Evolutionary conservation across 129 eudicot genomes (phyloP).

Genomic region (Lactuca sativa): DNA sequence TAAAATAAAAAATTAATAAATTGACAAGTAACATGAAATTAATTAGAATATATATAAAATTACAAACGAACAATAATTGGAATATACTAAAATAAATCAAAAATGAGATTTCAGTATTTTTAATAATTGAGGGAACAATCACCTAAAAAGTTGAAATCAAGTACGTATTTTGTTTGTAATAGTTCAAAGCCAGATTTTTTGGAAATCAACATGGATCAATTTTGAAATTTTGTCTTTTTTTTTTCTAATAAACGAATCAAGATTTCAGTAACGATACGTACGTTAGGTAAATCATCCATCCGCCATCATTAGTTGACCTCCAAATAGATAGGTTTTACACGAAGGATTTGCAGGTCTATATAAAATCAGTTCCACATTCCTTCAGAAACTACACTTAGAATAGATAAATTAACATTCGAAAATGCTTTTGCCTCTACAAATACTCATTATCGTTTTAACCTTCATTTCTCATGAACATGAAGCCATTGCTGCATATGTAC

Average conservation of each 20-base stretch:
- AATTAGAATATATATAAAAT: no score
- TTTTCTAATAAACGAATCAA: not conserved
- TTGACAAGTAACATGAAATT: no score
- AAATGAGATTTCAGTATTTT: no score
- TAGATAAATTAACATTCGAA: not conserved
- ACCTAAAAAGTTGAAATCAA: no score
- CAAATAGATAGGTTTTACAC: not conserved
- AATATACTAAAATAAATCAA: no score
- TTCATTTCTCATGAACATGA: constrained; percentile 10
- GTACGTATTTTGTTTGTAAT: no score
- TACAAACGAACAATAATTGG: no score
- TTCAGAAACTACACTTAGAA: not conserved
- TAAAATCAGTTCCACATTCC: not conserved
- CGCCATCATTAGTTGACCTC: not conserved
- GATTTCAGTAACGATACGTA: not conserved
- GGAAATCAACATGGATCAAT: no score
- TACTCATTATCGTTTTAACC: not conserved
- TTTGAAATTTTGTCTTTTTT: no score
- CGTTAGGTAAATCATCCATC: not conserved
- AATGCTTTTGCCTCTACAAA: not conserved
- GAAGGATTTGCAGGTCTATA: not conserved
- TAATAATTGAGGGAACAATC: no score
- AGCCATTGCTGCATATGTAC: not conserved
- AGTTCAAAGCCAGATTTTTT: no score
- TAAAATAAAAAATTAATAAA: no score